Conservation (phyloP, 225 moss, liverwort and hornwort genomes). For the Rhytidiadelphus loreus region DNA sequence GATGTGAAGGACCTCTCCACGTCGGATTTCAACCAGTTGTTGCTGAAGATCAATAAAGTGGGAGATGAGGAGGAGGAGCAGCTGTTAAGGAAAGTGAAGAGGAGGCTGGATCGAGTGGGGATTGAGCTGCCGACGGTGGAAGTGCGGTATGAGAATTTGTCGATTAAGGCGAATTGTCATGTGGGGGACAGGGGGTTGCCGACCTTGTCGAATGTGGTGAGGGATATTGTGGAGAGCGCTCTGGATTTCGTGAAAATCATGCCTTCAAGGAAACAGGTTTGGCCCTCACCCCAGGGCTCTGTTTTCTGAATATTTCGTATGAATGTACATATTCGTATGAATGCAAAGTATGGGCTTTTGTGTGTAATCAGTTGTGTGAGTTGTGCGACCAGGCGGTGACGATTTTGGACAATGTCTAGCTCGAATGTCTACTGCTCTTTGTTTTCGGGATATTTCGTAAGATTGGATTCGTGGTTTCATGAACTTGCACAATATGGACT, state of each 20-base stretch:
- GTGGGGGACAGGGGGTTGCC: conserved; percentile 56
- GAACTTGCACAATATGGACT: neutral
- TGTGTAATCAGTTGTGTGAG: neutral
- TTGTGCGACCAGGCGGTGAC: neutral
- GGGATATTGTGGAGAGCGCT: conserved; percentile 33
- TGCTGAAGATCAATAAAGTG: conserved; percentile 18
- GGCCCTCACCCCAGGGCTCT: neutral
- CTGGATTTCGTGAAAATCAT: conserved; percentile 7
- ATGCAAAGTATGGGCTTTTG: neutral
- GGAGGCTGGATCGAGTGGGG: conserved; percentile 38
- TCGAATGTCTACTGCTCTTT: neutral
- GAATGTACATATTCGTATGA: neutral
- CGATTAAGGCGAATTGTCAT: conserved; percentile 45
- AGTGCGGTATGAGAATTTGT: conserved; percentile 52
- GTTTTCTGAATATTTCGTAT: neutral
- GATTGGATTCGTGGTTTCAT: neutral
- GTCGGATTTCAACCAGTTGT: conserved; percentile 14
- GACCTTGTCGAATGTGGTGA: conserved; percentile 44
- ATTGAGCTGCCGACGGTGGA: conserved; percentile 57
- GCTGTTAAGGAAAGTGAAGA: conserved; percentile 41
- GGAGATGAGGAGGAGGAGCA: conserved; percentile 42
- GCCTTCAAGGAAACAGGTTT: conserved; percentile 12
- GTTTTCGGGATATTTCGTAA: neutral
- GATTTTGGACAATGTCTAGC: neutral
- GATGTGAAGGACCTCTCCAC: conserved; percentile 20